A percentile compares a stretch with the other conserved stretches of the same genome.
Conservation (phyloP, 116 monocot genomes). For the Cymodocea nodosa region DNA sequence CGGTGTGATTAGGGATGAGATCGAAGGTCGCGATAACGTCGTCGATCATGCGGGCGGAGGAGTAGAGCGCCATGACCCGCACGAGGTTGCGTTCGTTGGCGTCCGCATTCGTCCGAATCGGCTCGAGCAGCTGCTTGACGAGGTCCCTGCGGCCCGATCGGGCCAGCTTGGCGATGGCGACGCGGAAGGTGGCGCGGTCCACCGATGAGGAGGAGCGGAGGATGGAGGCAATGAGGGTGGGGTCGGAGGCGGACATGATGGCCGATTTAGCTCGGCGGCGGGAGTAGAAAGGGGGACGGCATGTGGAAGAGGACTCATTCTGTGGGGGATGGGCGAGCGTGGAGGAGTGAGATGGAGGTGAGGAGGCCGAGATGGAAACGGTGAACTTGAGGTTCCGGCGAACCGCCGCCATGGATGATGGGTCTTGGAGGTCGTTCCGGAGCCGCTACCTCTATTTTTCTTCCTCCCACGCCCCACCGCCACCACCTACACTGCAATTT, state of each 20-base stretch:
- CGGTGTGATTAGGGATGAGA: constrained; percentile 21
- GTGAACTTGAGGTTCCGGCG: constrained; percentile 9
- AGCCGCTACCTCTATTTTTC: too few species aligned
- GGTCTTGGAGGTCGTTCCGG: too few species aligned
- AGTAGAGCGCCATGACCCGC: constrained; percentile 45
- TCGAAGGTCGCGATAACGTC: constrained; percentile 26
- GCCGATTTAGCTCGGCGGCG: constrained; percentile 12
- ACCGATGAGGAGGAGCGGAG: constrained; percentile 22
- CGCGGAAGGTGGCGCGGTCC: constrained; percentile 24
- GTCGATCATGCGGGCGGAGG: constrained; percentile 34
- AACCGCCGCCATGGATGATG: constrained; percentile 14
- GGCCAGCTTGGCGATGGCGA: constrained; percentile 30
- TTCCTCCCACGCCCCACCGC: too few species aligned
- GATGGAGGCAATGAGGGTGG: constrained; percentile 32
- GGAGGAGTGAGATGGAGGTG: constrained; percentile 6
- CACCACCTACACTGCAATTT: too few species aligned
- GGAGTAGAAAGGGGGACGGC: constrained; percentile 4
- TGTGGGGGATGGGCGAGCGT: background rate
- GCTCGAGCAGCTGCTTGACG: constrained; percentile 31
- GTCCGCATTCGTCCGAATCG: constrained; percentile 21
- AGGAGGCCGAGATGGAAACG: background rate
- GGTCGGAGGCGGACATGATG: constrained; percentile 36
- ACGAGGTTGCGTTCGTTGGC: constrained; percentile 38
- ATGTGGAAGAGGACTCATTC: background rate
- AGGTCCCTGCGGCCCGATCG: constrained; percentile 45